phyloP scores from a whole-genome alignment of 495 filamentous ascomycete species.

The Trichoderma reesei region DNA sequence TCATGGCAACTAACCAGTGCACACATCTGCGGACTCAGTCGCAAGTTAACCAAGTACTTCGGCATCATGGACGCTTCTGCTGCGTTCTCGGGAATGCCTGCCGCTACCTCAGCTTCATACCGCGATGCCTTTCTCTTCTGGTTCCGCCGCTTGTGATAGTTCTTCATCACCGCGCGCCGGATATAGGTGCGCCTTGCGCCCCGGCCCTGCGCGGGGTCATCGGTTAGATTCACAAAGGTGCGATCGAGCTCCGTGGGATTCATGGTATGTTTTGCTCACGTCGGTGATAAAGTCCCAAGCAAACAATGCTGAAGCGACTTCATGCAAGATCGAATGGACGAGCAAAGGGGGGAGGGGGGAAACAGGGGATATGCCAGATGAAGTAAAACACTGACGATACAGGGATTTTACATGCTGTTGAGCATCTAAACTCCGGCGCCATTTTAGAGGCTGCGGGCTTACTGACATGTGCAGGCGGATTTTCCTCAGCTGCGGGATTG shows the following conservation, averaged over 20 bases:
- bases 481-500: too few relatives aligned
- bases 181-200: constrained; percentile 1
- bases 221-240: background rate
- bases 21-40: background rate
- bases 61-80: too few relatives aligned
- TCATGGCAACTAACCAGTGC: background rate
- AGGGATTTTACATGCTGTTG: background rate
- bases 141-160: background rate
- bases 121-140: background rate
- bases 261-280: background rate
- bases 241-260: background rate
- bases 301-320: too few relatives aligned
- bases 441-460: background rate
- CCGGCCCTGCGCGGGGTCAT: background rate
- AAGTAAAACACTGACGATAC: too few relatives aligned
- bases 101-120: background rate
- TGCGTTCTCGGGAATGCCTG: background rate
- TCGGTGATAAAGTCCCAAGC: background rate
- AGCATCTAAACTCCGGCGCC: background rate
- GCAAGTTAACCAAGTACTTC: background rate
- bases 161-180: background rate
- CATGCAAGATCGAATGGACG: too few relatives aligned
- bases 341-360: too few relatives aligned
- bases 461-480: too few relatives aligned
- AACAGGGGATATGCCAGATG: too few relatives aligned